Evolutionary conservation across 768 basidiomycete species (phyloP).

Genomic region (Pleurotus salmoneostramineus): DNA sequence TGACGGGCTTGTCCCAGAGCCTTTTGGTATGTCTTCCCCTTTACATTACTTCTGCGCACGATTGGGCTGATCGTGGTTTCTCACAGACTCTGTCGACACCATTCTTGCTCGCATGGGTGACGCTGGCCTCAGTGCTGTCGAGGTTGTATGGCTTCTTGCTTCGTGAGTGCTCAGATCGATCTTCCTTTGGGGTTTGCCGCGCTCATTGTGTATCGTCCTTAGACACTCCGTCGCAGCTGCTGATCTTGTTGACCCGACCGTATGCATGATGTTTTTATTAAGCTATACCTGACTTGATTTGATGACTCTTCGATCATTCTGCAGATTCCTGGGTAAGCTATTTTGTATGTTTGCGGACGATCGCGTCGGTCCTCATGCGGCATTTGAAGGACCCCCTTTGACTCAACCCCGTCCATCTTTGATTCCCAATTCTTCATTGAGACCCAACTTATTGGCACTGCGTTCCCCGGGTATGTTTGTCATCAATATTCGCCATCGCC

Average conservation of each 20-base stretch:
- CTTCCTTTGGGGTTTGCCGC: too few relatives aligned
- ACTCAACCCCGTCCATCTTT: constrained; percentile 25
- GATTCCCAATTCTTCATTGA: constrained; percentile 31
- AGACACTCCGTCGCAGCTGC: constrained; percentile 16
- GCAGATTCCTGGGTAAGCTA: constrained; percentile 12
- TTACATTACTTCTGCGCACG: too few relatives aligned
- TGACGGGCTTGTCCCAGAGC: constrained; percentile 17
- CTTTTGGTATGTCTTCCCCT: constrained; percentile 11
- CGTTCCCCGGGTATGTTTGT: constrained; percentile 19
- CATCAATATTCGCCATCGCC: constrained; percentile 1
- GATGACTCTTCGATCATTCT: neutral
- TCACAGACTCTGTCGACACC: constrained; percentile 11
- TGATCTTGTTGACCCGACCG: constrained; percentile 16
- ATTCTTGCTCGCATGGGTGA: constrained; percentile 14
- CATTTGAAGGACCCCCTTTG: constrained; percentile 24
- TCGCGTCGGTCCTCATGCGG: neutral
- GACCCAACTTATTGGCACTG: constrained; percentile 21
- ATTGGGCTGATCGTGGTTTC: neutral
- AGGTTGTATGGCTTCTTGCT: constrained; percentile 16
- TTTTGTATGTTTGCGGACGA: neutral
- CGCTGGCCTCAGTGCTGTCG: constrained; percentile 9
- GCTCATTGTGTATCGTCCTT: neutral
- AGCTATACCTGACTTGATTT: neutral
- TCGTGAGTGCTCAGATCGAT: constrained; percentile 7
- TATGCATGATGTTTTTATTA: neutral